These are phyloP conservation scores for Botrytis fragariae DNA, from an alignment of 2,329 filamentous ascomycete genomes.

Conservation along the genomic window DNA sequence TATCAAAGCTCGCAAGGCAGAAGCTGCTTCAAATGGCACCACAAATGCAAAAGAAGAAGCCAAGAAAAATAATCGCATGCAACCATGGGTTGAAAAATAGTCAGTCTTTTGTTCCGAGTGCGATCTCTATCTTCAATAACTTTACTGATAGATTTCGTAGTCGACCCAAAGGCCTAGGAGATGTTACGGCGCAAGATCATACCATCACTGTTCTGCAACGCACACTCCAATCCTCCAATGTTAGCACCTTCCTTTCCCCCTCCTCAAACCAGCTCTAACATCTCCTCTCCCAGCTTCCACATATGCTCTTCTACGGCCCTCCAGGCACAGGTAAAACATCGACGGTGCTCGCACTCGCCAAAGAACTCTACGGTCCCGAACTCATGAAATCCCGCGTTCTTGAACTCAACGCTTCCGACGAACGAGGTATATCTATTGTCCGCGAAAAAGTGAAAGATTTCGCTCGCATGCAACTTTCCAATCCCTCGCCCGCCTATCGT, in stretches of 20 bases:
- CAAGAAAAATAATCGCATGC: conserved; percentile 63
- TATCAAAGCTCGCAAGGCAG: conserved; percentile 83
- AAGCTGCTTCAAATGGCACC: conserved; percentile 60
- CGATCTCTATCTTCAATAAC: neutral
- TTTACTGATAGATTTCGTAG: conserved; percentile 38
- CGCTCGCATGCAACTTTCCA: conserved; percentile 88
- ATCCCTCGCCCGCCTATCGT: conserved; percentile 63
- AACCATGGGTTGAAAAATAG: conserved; percentile 99
- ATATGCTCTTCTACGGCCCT: conserved; percentile 99
- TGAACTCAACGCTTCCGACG: conserved; percentile 97
- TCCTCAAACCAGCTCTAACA: conserved; percentile 23
- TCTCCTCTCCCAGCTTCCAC: conserved; percentile 65
- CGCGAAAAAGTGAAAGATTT: conserved; percentile 99
- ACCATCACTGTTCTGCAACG: conserved; percentile 89
- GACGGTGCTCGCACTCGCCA: conserved; percentile 93
- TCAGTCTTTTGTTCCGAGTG: conserved; percentile 45
- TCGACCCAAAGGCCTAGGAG: conserved; percentile 87
- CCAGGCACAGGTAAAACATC: conserved; percentile 98
- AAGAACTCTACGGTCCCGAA: conserved; percentile 94
- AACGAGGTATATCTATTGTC: conserved; percentile 95
- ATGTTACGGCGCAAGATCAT: conserved; percentile 97
- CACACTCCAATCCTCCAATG: conserved; percentile 91
- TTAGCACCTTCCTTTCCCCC: conserved; percentile 41
- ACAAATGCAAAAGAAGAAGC: conserved; percentile 62
- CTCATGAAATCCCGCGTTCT: conserved; percentile 93